Base-by-base conservation (phyloP, 768 basidiomycete genomes). In the Psilocybe azurescens region DNA sequence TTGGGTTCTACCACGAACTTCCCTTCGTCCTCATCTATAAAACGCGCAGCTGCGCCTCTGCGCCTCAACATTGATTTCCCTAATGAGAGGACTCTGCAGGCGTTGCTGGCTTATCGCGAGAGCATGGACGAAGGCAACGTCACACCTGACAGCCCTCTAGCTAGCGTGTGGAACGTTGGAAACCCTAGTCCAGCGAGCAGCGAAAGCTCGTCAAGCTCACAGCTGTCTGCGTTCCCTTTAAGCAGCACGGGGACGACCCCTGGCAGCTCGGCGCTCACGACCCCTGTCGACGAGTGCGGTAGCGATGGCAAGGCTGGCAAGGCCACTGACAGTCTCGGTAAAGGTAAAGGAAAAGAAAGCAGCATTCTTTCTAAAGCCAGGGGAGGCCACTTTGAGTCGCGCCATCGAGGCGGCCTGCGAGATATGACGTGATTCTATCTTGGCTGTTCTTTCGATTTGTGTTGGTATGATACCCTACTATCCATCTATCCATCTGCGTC, bases 271-370 rank as follows among this genome's bases (percentile, higher is more conserved):
- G 72, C 69, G 18, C 70, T 75, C 8, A 69, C 70, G 9, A 77
- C 75, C 2, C 77, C 76, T 32, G 61, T 70, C 2, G 76, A 77
- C 46, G 69, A 73, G 58, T 66, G 55, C 41, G 55, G 7, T 47
- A 28, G 29, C 3, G 41, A 29, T 13, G 60, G 33, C 39, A 24
- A 53, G 16, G 10, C 30, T 18, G 54, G 18, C 29, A 33, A 33
- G 9, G 33, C 30, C 9, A 24, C 32, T 20, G 46, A 16, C 8
- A 44, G 29, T 16, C 16, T 41, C 16, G 33, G 44, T n/a, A 55
- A 59, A 13, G 53, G 47, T 10, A 46, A 60, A 53, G 64, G 50
- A 39, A 48, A 47, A n/a, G 46, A 32, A 33, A 56, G 36, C 24
- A 32, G 28, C 24, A n/a, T 58, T 13, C 18, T 61, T 47, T 50